These are phyloP conservation scores for Pseudozyma hubeiensis DNA, from an alignment of 1,284 basidiomycete genomes.

Conservation along the genomic window DNA sequence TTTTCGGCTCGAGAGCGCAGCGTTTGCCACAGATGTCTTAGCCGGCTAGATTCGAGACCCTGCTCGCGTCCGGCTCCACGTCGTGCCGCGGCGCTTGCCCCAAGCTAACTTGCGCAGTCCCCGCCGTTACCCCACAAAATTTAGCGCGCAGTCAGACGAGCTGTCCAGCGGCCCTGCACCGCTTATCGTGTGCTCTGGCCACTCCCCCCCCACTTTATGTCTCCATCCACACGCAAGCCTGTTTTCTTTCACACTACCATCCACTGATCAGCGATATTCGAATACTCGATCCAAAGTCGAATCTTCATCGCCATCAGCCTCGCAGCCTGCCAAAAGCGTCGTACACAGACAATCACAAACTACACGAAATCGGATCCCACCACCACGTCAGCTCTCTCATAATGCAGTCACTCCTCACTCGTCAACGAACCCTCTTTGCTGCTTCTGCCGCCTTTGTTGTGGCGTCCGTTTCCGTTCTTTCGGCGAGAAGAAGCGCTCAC, in stretches of 20 bases:
- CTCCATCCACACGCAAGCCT: no score
- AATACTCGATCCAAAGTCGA: not conserved
- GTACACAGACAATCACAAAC: not conserved
- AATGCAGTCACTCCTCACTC: constrained; percentile 37
- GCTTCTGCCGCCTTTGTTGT: constrained; percentile 37
- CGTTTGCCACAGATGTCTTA: no score
- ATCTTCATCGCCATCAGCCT: not conserved
- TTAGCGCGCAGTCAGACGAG: no score
- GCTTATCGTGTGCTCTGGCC: not conserved
- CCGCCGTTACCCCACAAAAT: no score
- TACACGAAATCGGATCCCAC: not conserved
- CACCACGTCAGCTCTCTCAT: not conserved
- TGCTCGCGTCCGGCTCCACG: no score
- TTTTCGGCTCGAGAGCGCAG: no score
- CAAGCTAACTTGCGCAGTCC: constrained; percentile 3
- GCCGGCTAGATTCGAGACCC: no score
- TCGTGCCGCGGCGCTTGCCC: not conserved
- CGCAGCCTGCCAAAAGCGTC: not conserved
- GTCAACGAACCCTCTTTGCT: constrained; percentile 33
- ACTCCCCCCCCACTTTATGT: no score
- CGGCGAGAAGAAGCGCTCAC: constrained; percentile 39
- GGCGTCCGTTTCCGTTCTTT: constrained; percentile 43
- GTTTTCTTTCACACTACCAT: no score
- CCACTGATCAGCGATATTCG: no score
- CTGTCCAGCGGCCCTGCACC: constrained; percentile 1